phyloP scores from a whole-genome alignment of 2,329 filamentous ascomycete species.

The Cladorrhinum sp. region DNA sequence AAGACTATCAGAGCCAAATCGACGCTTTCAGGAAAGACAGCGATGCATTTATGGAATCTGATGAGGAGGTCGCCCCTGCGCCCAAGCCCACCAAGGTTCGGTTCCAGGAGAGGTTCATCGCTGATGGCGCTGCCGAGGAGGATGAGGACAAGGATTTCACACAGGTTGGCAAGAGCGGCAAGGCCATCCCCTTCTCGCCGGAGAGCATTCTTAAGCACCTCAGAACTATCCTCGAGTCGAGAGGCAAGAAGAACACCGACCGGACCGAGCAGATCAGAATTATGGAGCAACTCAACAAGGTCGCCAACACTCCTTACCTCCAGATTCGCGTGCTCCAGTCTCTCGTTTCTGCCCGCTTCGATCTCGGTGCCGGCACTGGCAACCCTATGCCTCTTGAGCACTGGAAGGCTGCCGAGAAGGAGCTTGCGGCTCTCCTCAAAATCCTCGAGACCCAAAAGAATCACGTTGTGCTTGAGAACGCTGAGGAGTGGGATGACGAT shows the following conservation, averaged over 20 bases:
- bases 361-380: slow-evolving; percentile 75
- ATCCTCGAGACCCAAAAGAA: slow-evolving; percentile 76
- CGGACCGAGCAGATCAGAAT: slow-evolving; percentile 89
- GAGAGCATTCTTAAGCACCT: slow-evolving; percentile 99
- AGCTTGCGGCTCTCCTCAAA: slow-evolving; percentile 73
- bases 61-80: slow-evolving; percentile 63
- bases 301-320: slow-evolving; percentile 88
- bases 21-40: slow-evolving; percentile 83
- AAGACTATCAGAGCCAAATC: slow-evolving; percentile 85
- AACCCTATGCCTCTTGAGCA: slow-evolving; percentile 90
- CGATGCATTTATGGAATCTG: slow-evolving; percentile 82
- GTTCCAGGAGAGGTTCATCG: slow-evolving; percentile 44
- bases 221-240: slow-evolving; percentile 85
- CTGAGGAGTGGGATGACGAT: slow-evolving; percentile 98
- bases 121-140: slow-evolving; percentile 48
- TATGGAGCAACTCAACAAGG: slow-evolving; percentile 94
- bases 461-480: slow-evolving; percentile 83
- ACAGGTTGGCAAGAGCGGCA: slow-evolving; percentile 84
- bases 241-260: slow-evolving; percentile 99
- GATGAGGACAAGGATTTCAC: slow-evolving; percentile 84
- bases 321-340: slow-evolving; percentile 88
- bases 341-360: slow-evolving; percentile 89
- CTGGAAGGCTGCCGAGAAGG: slow-evolving; percentile 91
- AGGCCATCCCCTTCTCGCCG: slow-evolving; percentile 85
- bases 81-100: slow-evolving; percentile 52